Evolutionary conservation across 148 eudicot species (phyloP).

Genomic region (Rhododendron vialii): DNA sequence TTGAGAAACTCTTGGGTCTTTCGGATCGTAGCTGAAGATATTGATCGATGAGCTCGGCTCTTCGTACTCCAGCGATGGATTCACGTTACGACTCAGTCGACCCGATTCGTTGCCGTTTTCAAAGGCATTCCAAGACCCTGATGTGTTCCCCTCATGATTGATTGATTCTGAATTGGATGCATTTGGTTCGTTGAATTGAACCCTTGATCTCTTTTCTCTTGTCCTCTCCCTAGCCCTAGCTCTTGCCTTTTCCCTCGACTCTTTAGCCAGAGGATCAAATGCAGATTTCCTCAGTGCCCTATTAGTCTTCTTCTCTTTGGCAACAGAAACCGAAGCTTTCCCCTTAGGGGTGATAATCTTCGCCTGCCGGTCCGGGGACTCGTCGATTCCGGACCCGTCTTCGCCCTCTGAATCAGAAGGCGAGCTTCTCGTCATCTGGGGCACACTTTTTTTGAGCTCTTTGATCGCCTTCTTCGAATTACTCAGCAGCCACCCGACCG

Average conservation of each 20-base stretch:
- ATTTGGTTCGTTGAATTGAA: not conserved
- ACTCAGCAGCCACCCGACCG: slow-evolving; percentile 47
- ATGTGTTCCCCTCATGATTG: not conserved
- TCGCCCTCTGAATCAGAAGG: slow-evolving; percentile 41
- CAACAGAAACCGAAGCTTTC: not conserved
- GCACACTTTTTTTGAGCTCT: slow-evolving; percentile 16
- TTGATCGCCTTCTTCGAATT: slow-evolving; percentile 34
- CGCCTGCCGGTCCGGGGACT: not conserved
- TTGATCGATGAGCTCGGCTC: slow-evolving; percentile 15
- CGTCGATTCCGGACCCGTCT: slow-evolving; percentile 19
- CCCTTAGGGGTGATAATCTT: not conserved
- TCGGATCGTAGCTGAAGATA: slow-evolving; percentile 20
- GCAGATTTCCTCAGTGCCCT: not conserved
- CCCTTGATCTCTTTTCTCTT: slow-evolving; percentile 14
- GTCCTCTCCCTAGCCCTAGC: slow-evolving; percentile 28
- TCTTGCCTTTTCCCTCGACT: slow-evolving; percentile 21
- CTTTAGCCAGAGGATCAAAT: slow-evolving; percentile 5
- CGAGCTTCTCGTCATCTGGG: slow-evolving; percentile 3
- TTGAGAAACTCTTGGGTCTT: slow-evolving; percentile 12
- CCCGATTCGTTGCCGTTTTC: slow-evolving; percentile 2
- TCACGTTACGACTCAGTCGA: not conserved
- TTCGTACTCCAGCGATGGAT: not conserved
- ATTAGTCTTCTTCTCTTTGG: not conserved
- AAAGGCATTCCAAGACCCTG: slow-evolving; percentile 17
- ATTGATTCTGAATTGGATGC: not conserved